Base-by-base conservation (phyloP, 208 protist genomes). In the Trypanosomatidae sp. region DNA sequence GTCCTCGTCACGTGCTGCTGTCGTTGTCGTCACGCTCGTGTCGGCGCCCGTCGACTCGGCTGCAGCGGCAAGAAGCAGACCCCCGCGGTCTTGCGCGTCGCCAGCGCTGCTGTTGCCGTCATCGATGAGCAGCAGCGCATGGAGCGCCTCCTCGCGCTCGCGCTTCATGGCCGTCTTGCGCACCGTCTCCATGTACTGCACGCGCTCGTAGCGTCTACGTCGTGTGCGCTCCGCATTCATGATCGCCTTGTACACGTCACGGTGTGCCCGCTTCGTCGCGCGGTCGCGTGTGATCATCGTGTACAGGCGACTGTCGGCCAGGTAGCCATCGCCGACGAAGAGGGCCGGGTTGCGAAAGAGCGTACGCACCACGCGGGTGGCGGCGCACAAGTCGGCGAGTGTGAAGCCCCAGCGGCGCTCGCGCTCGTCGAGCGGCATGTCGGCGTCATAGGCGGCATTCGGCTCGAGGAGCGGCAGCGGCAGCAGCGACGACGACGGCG, bases 261-360 rank as follows among this genome's bases (percentile, higher is more conserved):
- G 73, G 63, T 83, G 66, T 43, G 75, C 69, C 16, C 71, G 71
- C 38, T 90, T 91, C 19, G 58, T 78, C 41, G 82, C 66, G 46
- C 73, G 86, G 38, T 81, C 75, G 37, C 86, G 81, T 2, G 74
- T 90, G 60, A 94, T 94, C 82, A 89, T 91, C 4, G 77, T 90
- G 67, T 89, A 92, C 32, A 94, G 75, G 20, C 86, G 74, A 38
- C 75, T 90, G 46, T 88, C 82, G 18, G 58, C 51, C 4, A 94
- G 67, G 47, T 87, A 82, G 2, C 66, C 59, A 48, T 91, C 81
- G 20, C 76, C 71, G 20, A 92, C 61, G 50, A 85, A 94, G 32
- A 94, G 62, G 13, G 66, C 48, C 19, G 86, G 86, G 47, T 92
- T 67, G 30, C 48, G 50, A 47, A 84, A 86, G 16, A 94, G 71